phyloP scores from a whole-genome alignment of 106 monocot species.

The Cymbidium sinense region DNA sequence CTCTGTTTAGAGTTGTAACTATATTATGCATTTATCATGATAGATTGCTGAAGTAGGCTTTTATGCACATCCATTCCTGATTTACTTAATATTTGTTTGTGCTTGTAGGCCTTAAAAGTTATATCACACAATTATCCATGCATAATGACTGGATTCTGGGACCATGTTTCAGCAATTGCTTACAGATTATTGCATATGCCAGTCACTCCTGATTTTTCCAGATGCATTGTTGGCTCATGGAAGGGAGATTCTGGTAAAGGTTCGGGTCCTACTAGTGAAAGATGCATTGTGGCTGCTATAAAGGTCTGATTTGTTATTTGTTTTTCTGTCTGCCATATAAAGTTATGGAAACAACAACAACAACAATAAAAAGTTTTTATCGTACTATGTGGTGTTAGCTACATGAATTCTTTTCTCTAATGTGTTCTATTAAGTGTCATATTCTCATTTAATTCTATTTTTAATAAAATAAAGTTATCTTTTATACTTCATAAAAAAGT shows the following conservation, averaged over 20 bases:
- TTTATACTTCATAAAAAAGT: neutral
- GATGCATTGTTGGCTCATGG: conserved; percentile 15
- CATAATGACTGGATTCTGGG: conserved; percentile 39
- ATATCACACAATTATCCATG: conserved; percentile 70
- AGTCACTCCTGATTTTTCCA: conserved; percentile 25
- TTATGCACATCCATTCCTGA: neutral
- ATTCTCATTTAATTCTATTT: no score
- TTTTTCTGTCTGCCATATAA: neutral
- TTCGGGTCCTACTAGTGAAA: conserved; percentile 34
- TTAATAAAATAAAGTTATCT: neutral
- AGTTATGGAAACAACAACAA: neutral
- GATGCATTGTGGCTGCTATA: conserved; percentile 43
- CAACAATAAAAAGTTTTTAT: neutral
- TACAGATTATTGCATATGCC: conserved; percentile 22
- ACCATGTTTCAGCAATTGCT: conserved; percentile 35
- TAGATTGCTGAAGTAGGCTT: neutral
- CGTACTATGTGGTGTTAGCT: neutral
- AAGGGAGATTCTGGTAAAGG: conserved; percentile 41
- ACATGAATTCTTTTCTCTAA: neutral
- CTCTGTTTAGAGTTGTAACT: neutral
- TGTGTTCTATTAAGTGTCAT: neutral
- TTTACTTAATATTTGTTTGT: conserved; percentile 7
- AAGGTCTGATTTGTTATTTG: conserved; percentile 34
- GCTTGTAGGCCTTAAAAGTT: conserved; percentile 53
- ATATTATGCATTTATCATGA: neutral